phyloP scores from a whole-genome alignment of 2,329 filamentous ascomycete genomes.

The Neonectria ditissima region DNA sequence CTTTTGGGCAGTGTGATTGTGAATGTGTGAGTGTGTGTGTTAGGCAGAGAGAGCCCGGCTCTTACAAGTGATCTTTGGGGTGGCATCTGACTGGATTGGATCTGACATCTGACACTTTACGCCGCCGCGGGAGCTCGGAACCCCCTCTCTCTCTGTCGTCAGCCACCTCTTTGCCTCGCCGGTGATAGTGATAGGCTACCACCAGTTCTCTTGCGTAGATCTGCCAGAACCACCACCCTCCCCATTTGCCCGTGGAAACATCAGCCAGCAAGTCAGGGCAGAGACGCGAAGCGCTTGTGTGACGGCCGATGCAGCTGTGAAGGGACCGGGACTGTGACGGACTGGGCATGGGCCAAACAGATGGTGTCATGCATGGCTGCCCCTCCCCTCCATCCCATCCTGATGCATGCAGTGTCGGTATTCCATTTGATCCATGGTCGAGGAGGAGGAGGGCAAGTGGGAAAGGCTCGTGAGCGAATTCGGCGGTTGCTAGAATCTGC shows the following conservation, averaged over 20 bases:
- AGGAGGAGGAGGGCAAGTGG: not conserved
- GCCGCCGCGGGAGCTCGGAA: not conserved
- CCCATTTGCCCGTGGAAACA: constrained; percentile 10
- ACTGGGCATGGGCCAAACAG: not conserved
- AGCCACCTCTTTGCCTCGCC: constrained; percentile 1
- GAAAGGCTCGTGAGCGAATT: constrained; percentile 27
- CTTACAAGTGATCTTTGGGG: constrained; percentile 1
- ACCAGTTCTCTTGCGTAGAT: not conserved
- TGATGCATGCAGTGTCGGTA: not conserved
- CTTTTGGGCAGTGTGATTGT: not conserved
- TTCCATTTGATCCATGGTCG: not conserved
- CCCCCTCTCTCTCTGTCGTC: not conserved
- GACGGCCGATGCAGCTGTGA: constrained; percentile 23
- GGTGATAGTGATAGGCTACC: constrained; percentile 12
- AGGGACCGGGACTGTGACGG: constrained; percentile 17
- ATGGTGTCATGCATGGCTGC: constrained; percentile 27
- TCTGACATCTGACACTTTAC: constrained; percentile 5
- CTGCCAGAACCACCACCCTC: not conserved
- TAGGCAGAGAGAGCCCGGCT: not conserved
- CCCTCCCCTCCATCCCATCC: constrained; percentile 8
- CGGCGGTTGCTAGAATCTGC: constrained; percentile 35
- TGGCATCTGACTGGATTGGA: not conserved
- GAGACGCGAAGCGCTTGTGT: constrained; percentile 25
- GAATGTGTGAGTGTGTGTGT: constrained; percentile 2
- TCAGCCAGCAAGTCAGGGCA: constrained; percentile 25